These are phyloP conservation scores for Solanum peruvianum DNA, from an alignment of 257 asterid species.

Conservation along the genomic window DNA sequence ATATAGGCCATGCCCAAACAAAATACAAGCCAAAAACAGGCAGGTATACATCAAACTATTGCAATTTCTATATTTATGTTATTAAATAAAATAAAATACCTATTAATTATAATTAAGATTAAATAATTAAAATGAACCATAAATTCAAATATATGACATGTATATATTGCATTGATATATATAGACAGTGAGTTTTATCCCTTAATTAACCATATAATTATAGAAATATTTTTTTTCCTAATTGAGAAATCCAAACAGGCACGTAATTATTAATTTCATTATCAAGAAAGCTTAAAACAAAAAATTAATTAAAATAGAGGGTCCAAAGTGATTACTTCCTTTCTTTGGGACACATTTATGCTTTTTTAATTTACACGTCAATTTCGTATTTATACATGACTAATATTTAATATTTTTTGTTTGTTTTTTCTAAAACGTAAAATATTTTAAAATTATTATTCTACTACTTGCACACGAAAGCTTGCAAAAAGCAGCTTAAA, in stretches of 20 bases:
- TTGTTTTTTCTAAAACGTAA: neutral
- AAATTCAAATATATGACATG: too few relatives aligned
- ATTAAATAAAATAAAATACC: too few relatives aligned
- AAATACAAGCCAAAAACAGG: neutral
- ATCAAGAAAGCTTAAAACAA: neutral
- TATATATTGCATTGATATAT: fast-evolving
- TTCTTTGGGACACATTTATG: neutral
- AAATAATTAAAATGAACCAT: too few relatives aligned
- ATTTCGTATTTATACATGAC: neutral
- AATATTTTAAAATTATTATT: neutral
- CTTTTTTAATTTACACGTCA: neutral
- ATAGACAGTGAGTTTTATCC: too few relatives aligned
- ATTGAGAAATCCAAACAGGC: neutral
- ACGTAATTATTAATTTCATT: neutral
- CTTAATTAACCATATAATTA: neutral
- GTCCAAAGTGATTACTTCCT: neutral
- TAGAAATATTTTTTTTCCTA: neutral
- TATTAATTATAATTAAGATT: too few relatives aligned
- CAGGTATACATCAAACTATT: neutral
- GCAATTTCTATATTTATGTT: too few relatives aligned
- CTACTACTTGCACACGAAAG: neutral
- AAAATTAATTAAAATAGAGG: neutral
- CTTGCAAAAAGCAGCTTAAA: neutral
- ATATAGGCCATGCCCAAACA: neutral
- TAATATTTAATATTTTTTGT: neutral